Percentiles rank a stretch among this genome's conserved stretches.
Conservation (phyloP, 2,329 filamentous ascomycete species). For the Penicillium sp. region DNA sequence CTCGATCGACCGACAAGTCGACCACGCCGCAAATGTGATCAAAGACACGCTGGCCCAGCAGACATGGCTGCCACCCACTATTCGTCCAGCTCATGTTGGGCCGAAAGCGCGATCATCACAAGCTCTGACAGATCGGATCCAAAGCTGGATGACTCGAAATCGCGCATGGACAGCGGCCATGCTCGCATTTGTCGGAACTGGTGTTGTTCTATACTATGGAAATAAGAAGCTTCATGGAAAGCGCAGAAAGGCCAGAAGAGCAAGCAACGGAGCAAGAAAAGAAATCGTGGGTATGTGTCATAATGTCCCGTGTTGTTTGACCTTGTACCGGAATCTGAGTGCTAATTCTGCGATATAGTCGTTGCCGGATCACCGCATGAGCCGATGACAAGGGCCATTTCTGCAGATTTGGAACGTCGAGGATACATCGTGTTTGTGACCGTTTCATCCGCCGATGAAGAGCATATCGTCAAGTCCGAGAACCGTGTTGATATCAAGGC, state of each 20-base stretch:
- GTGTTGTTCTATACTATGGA: slow-evolving; percentile 57
- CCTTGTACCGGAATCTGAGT: slow-evolving; percentile 10
- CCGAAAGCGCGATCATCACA: slow-evolving; percentile 37
- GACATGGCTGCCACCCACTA: slow-evolving; percentile 69
- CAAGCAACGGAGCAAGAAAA: slow-evolving; percentile 76
- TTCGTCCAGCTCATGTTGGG: slow-evolving; percentile 53
- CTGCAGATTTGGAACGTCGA: slow-evolving; percentile 81
- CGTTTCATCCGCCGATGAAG: slow-evolving; percentile 80
- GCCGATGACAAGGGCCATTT: slow-evolving; percentile 77
- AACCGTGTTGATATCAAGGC: slow-evolving; percentile 79
- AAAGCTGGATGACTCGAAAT: slow-evolving; percentile 71
- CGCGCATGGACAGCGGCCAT: slow-evolving; percentile 71
- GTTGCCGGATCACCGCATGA: slow-evolving; percentile 85
- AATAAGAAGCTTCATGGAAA: slow-evolving; percentile 59
- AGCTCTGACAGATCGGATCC: slow-evolving; percentile 54
- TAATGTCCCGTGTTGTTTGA: slow-evolving; percentile 8
- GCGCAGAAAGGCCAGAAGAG: slow-evolving; percentile 73
- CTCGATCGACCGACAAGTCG: slow-evolving; percentile 77
- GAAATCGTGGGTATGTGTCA: slow-evolving; percentile 66
- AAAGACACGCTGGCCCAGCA: slow-evolving; percentile 67
- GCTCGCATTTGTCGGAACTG: slow-evolving; percentile 68
- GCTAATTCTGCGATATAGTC: slow-evolving; percentile 52
- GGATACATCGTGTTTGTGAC: slow-evolving; percentile 94
- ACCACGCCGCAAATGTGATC: slow-evolving; percentile 68
- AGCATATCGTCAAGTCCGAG: slow-evolving; percentile 72